Percentiles rank a stretch among this genome's conserved stretches.
Evolutionary conservation across 2,329 filamentous ascomycete species (phyloP).

Genomic region (Ciborinia camelliae): DNA sequence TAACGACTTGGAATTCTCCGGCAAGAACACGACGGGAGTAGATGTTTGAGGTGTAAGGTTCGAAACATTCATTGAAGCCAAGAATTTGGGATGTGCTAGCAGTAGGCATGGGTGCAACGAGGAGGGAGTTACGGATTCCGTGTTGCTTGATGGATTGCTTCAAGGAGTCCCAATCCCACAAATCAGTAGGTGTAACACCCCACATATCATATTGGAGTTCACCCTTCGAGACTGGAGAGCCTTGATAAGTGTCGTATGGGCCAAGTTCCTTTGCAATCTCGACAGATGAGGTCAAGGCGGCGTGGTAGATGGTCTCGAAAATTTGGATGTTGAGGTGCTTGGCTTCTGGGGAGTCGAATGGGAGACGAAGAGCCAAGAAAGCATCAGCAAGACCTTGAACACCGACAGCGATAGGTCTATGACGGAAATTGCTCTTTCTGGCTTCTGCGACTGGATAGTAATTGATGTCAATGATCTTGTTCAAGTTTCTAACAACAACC

Average conservation of each 20-base stretch:
- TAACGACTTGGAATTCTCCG: slow-evolving; percentile 98
- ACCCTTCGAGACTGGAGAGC: slow-evolving; percentile 90
- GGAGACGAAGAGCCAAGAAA: slow-evolving; percentile 93
- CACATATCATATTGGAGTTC: slow-evolving; percentile 99
- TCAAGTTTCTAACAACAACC: slow-evolving; percentile 90
- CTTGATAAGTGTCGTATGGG: slow-evolving; percentile 84
- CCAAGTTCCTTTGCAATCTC: slow-evolving; percentile 81
- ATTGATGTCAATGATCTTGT: slow-evolving; percentile 98
- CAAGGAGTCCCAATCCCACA: slow-evolving; percentile 92
- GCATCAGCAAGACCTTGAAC: slow-evolving; percentile 97
- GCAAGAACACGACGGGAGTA: slow-evolving; percentile 97
- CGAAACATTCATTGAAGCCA: slow-evolving; percentile 99
- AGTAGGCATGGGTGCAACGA: slow-evolving; percentile 96
- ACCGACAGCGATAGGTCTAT: slow-evolving; percentile 92
- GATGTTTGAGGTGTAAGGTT: slow-evolving; percentile 99
- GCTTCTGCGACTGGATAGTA: slow-evolving; percentile 97
- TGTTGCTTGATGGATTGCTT: slow-evolving; percentile 90
- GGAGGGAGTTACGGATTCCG: slow-evolving; percentile 90
- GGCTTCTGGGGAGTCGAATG: slow-evolving; percentile 94
- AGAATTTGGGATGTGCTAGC: slow-evolving; percentile 96
- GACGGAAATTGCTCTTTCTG: slow-evolving; percentile 92
- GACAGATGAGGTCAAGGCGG: slow-evolving; percentile 82
- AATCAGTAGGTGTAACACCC: slow-evolving; percentile 85
- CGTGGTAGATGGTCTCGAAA: slow-evolving; percentile 99
- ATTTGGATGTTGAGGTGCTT: slow-evolving; percentile 95